Base-by-base conservation (phyloP, 371 early-diverging fungal genomes). In the Saksenaea oblongispora region DNA sequence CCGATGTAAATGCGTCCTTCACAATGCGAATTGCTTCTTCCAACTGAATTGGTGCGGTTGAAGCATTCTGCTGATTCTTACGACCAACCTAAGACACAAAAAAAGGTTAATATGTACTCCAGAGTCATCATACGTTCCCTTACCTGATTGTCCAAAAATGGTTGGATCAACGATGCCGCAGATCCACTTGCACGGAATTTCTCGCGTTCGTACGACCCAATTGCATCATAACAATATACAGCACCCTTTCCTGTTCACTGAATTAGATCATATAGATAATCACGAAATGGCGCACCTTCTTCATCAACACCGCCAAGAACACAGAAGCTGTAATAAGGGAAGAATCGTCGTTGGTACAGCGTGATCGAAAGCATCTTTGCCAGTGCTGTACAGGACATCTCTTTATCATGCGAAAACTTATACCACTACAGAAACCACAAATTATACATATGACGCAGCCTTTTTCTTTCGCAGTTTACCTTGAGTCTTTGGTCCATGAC, bases 101-200 rank as follows among this genome's bases (percentile, higher is more conserved):
- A 37, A 18, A 54, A 10, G 14, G 18, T 31, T 14, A 13, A 13
- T 41, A 18, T 11, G 17, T n/a, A 34, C 14, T 5, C 14, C 4
- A n/a, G 18, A 26, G 2, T 9, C 17, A 56, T 31, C 37, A 0
- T n/a, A 13, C 18, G 13, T 58, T 28, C 26, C 22, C 70, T 56
- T 71, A 96, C 94, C 85, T 96, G 96, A 72, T 94, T 97, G 80
- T 99, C 99, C 73, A 99, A 80, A 74, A 99, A 95, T 27, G 99
- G 99, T 79, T 99, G 99, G 62, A 99, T 91, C 61, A 99, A 82
- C 14, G 91, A 77, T 26, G 93, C 84, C 26, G 95, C 98, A 47
- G 96, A 94, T 9, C 99, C 99, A 72, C 83, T 88, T 34, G 95
- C 93, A 65, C 87, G 85, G 84, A 89, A 93, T 17, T 70, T 69